These are phyloP conservation scores for Trametes cinnabarina DNA, from an alignment of 768 basidiomycete genomes.

Conservation along the genomic window DNA sequence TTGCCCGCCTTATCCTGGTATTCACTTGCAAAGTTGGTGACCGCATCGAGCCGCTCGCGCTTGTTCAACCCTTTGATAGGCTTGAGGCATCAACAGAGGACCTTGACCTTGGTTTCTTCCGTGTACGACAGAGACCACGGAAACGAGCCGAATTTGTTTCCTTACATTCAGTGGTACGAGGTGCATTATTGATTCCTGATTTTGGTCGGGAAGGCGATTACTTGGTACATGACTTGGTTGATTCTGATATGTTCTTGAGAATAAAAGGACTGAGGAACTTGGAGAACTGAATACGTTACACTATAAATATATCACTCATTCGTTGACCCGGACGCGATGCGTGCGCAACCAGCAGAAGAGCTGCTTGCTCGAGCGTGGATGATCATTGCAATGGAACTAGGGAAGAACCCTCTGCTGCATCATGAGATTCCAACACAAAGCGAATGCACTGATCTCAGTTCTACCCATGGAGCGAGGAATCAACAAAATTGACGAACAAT, in stretches of 20 bases:
- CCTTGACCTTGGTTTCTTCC: neutral
- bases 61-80: neutral
- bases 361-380: slow-evolving; percentile 71
- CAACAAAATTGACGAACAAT: slow-evolving; percentile 70
- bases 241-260: neutral
- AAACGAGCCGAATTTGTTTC: neutral
- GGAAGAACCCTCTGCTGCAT: slow-evolving; percentile 87
- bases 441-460: slow-evolving; percentile 73
- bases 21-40: neutral
- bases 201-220: neutral
- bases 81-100: neutral
- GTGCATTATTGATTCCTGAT: neutral
- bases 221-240: neutral
- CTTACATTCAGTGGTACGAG: neutral
- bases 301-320: too few species aligned
- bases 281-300: too few species aligned
- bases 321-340: slow-evolving; percentile 62
- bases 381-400: slow-evolving; percentile 86
- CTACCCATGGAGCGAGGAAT: slow-evolving; percentile 86
- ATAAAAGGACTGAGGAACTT: neutral
- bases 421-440: slow-evolving; percentile 65
- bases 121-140: neutral
- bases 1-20: neutral
- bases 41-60: neutral
- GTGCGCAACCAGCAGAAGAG: slow-evolving; percentile 61